Percentiles rank a stretch among this genome's conserved stretches.
Evolutionary conservation across 352 stramenopile species (phyloP).

Genomic region (Globisporangium takayamanum): DNA sequence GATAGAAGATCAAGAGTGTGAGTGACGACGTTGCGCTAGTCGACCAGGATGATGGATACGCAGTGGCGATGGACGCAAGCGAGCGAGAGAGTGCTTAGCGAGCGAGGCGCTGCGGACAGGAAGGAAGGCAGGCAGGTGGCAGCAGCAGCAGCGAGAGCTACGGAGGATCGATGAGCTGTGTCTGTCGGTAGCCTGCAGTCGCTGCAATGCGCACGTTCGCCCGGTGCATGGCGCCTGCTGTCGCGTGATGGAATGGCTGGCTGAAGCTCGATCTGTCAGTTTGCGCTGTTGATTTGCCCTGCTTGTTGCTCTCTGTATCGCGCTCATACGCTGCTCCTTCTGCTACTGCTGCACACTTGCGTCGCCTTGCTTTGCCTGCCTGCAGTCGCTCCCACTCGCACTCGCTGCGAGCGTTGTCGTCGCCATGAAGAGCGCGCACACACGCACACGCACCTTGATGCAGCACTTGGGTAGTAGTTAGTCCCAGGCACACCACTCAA

Average conservation of each 20-base stretch:
- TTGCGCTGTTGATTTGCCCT: no score
- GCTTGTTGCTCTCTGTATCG: no score
- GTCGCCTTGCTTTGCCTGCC: not conserved
- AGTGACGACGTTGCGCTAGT: not conserved
- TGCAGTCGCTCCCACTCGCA: not conserved
- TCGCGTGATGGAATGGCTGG: no score
- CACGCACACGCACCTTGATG: constrained; percentile 17
- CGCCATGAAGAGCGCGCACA: not conserved
- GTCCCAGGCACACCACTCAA: constrained; percentile 60
- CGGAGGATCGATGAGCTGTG: not conserved
- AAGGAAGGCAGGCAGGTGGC: not conserved
- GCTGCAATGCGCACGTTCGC: not conserved
- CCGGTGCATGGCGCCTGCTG: no score
- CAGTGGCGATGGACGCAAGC: no score
- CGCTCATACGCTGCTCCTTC: no score
- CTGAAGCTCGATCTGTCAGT: no score
- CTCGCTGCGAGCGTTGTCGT: not conserved
- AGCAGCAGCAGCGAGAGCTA: not conserved
- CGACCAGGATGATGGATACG: no score
- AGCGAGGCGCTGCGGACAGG: not conserved
- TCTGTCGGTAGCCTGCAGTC: not conserved
- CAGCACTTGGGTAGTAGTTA: constrained; percentile 35
- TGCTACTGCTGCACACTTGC: no score
- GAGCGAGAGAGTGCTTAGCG: not conserved
- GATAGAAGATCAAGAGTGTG: no score